Evolutionary conservation across 495 filamentous ascomycete genomes (phyloP).

Genomic region (Xylaria intraflava): DNA sequence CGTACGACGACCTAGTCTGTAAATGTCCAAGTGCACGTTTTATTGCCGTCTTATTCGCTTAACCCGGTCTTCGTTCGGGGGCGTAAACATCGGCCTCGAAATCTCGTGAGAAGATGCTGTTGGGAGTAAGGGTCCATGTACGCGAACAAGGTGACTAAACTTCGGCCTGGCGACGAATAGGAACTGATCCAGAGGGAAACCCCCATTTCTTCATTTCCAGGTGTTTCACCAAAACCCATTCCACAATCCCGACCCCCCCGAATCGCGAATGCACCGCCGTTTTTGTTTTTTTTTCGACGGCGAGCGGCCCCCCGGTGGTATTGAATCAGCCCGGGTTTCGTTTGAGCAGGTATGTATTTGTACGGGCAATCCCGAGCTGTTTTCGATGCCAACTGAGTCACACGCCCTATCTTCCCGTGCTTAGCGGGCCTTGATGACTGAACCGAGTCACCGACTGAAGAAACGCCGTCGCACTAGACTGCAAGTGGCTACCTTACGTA

Average conservation of each 20-base stretch:
- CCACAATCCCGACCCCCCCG: conserved; percentile 7
- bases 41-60: no score
- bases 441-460: not conserved
- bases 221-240: conserved; percentile 12
- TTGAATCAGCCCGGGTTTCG: not conserved
- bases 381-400: not conserved
- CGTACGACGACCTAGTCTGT: no score
- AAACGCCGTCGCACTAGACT: not conserved
- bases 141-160: no score
- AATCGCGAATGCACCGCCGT: conserved; percentile 3
- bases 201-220: conserved; percentile 9
- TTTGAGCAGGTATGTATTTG: not conserved
- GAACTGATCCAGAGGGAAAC: conserved; percentile 2
- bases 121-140: no score
- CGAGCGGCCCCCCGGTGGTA: not conserved
- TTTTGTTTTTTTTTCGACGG: not conserved
- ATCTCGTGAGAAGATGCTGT: no score
- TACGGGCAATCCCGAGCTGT: not conserved
- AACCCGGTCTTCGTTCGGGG: no score
- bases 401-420: not conserved
- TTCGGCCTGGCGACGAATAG: conserved; percentile 1
- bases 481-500: not conserved
- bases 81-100: no score
- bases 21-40: no score
- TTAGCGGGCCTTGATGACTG: not conserved